phyloP scores from a whole-genome alignment of 106 monocot genomes.

The Alisma plantagoaquatica region DNA sequence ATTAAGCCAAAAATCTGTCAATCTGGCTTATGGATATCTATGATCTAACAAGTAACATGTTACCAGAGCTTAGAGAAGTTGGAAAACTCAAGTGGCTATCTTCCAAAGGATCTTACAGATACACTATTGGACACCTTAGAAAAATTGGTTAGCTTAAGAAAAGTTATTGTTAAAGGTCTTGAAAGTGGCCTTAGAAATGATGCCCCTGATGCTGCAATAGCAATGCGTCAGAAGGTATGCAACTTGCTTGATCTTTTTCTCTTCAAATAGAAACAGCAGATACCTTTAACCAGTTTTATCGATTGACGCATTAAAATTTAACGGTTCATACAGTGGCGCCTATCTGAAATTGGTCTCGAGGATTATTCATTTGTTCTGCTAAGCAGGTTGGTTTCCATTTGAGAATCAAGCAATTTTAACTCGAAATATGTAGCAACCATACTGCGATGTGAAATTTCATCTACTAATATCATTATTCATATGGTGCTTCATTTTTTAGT shows the following conservation, averaged over 20 bases:
- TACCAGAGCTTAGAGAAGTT: slow-evolving; percentile 63
- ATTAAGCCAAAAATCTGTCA: no score
- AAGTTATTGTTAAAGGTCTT: slow-evolving; percentile 61
- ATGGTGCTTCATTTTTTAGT: no score
- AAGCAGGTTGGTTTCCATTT: slow-evolving; percentile 53
- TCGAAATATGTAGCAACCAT: no score
- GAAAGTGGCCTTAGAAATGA: slow-evolving; percentile 95
- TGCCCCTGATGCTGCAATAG: slow-evolving; percentile 90
- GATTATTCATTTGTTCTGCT: slow-evolving; percentile 92
- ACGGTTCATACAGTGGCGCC: slow-evolving; percentile 78
- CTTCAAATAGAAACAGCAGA: not conserved
- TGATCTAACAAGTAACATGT: no score
- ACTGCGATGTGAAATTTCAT: no score
- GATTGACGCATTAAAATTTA: no score
- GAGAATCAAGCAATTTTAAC: no score
- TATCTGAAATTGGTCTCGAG: slow-evolving; percentile 93
- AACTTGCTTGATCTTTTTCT: not conserved
- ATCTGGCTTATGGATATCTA: no score
- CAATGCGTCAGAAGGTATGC: slow-evolving; percentile 88
- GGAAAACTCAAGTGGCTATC: slow-evolving; percentile 18
- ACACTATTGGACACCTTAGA: slow-evolving; percentile 43
- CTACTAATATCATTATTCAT: no score
- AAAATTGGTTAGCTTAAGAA: slow-evolving; percentile 56
- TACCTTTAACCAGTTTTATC: no score
- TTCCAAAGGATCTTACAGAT: slow-evolving; percentile 15